Conservation (phyloP, 306 rosid genomes). For the Macrotyloma uniflorum region DNA sequence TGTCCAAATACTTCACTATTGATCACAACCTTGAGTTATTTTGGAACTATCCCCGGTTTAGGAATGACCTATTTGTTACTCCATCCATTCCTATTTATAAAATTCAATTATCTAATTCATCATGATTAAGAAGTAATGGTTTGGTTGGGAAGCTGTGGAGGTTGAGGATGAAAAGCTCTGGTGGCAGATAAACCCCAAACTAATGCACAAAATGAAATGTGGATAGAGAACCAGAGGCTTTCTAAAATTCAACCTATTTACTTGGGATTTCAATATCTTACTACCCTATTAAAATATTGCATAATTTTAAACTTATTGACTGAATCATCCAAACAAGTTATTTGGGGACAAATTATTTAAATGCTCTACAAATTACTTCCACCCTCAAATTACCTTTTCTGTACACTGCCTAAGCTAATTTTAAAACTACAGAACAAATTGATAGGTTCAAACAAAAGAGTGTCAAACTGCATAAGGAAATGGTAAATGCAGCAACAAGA, state of each 20-base stretch:
- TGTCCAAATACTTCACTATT: constrained; percentile 8
- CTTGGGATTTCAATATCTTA: not conserved
- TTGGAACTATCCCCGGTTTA: not conserved
- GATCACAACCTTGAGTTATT: not conserved
- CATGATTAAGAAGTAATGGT: not conserved
- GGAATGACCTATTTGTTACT: not conserved
- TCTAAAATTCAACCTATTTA: not conserved
- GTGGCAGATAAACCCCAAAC: not conserved
- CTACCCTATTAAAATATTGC: not conserved
- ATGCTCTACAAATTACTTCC: not conserved
- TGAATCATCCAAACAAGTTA: not conserved
- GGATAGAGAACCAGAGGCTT: not conserved
- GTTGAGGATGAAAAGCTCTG: not conserved
- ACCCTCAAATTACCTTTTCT: not conserved
- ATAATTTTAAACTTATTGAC: not conserved
- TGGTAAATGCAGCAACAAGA: constrained; percentile 14
- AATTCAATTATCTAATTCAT: too few species aligned
- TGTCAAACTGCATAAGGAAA: not conserved
- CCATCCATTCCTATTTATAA: too few species aligned
- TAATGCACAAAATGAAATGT: not conserved
- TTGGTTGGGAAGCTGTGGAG: not conserved
- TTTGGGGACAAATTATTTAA: not conserved
- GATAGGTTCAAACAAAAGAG: not conserved
- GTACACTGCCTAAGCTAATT: not conserved
- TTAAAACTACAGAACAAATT: not conserved